Conservation (phyloP, 2,329 filamentous ascomycete genomes). For the Plectosphaerella plurivora region DNA sequence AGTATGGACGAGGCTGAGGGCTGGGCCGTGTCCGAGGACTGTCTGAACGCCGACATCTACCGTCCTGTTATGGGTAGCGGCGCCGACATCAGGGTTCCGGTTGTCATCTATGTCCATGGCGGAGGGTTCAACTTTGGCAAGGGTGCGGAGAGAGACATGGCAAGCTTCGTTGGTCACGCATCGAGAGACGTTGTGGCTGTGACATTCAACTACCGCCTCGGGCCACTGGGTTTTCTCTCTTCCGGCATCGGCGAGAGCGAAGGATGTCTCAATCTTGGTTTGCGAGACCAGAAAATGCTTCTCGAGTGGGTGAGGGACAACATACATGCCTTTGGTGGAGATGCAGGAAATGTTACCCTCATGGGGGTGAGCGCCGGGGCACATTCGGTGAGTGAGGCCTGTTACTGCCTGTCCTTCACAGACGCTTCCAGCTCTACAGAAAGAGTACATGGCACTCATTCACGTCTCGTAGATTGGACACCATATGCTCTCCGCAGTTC, state of each 20-base stretch:
- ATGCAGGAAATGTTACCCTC: constrained; percentile 52
- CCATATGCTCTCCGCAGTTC: constrained; percentile 51
- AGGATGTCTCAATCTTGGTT: constrained; percentile 58
- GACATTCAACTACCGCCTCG: constrained; percentile 60
- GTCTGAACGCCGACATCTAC: constrained; percentile 49
- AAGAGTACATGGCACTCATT: neutral
- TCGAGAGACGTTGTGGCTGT: constrained; percentile 50
- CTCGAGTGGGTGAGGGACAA: constrained; percentile 59
- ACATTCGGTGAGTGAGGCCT: constrained; percentile 44
- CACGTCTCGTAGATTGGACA: constrained; percentile 53
- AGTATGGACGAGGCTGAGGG: constrained; percentile 16
- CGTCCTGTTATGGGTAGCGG: constrained; percentile 23
- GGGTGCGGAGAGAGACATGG: constrained; percentile 53
- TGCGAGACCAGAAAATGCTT: constrained; percentile 56
- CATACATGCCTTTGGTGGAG: constrained; percentile 56
- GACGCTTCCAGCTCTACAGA: no score
- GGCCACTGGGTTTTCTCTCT: constrained; percentile 65
- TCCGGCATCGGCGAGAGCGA: constrained; percentile 46
- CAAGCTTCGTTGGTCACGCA: constrained; percentile 55
- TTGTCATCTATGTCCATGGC: constrained; percentile 59
- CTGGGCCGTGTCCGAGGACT: constrained; percentile 41
- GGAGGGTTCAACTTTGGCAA: constrained; percentile 56
- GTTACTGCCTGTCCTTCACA: no score
- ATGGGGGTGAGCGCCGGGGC: constrained; percentile 60
- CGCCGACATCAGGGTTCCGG: constrained; percentile 26